phyloP scores from a whole-genome alignment of 192 early-diverging fungal genomes.

The Podochytrium sp. region DNA sequence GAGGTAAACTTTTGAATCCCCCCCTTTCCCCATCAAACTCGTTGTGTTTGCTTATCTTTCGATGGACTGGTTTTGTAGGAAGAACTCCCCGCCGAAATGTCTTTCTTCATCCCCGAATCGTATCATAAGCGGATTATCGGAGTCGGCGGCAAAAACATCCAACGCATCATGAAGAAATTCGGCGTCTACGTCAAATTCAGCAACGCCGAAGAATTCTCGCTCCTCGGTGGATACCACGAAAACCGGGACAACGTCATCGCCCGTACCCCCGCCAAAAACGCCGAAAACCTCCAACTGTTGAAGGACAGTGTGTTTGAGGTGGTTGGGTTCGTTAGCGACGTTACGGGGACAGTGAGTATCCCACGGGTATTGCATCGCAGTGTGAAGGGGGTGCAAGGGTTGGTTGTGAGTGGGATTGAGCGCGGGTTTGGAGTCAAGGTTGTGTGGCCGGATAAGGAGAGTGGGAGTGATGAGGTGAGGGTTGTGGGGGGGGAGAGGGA shows the following conservation, averaged over 20 bases:
- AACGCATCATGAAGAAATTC: conserved; percentile 87
- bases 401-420: conserved; percentile 57
- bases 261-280: conserved; percentile 78
- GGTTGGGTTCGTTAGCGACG: conserved; percentile 50
- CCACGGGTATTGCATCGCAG: conserved; percentile 63
- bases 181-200: conserved; percentile 90
- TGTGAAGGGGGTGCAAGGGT: conserved; percentile 53
- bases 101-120: conserved; percentile 79
- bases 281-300: conserved; percentile 61
- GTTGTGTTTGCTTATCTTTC: conserved; percentile 23
- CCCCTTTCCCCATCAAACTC: background rate
- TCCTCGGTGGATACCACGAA: conserved; percentile 76
- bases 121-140: conserved; percentile 90
- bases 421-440: conserved; percentile 61
- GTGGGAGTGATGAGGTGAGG: conserved; percentile 59
- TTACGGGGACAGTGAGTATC: conserved; percentile 51
- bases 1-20: conserved; percentile 33
- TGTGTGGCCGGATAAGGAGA: conserved; percentile 68
- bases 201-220: conserved; percentile 75
- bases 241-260: conserved; percentile 85
- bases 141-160: conserved; percentile 86
- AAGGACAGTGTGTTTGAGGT: conserved; percentile 71
- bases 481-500: conserved; percentile 63
- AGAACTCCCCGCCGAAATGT: conserved; percentile 85
- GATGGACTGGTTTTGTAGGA: conserved; percentile 47